Percentiles rank a stretch among this genome's conserved stretches.
Evolutionary conservation across 768 basidiomycete genomes (phyloP).

Genomic region (Clitopilus hobsonii): DNA sequence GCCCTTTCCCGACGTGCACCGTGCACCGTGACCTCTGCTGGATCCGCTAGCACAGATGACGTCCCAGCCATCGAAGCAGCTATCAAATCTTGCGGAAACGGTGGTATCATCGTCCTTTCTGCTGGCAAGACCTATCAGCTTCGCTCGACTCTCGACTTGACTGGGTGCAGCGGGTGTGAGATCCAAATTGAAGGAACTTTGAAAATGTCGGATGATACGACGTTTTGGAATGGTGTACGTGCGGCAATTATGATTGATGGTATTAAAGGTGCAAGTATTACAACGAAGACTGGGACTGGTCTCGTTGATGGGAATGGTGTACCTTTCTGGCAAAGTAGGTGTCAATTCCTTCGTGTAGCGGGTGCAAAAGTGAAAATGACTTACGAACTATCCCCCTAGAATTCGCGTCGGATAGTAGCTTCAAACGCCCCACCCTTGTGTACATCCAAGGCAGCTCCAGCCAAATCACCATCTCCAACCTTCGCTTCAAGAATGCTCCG

Average conservation of each 20-base stretch:
- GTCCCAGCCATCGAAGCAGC: conserved; percentile 24
- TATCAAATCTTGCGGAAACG: conserved; percentile 24
- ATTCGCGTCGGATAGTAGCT: conserved; percentile 22
- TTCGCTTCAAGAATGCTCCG: conserved; percentile 22
- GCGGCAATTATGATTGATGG: conserved; percentile 18
- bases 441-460: conserved; percentile 21
- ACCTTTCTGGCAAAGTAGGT: conserved; percentile 23
- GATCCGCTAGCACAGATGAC: conserved; percentile 20
- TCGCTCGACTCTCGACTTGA: conserved; percentile 20
- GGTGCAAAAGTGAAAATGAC: not conserved
- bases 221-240: conserved; percentile 23
- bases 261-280: conserved; percentile 18
- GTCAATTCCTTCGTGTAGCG: not conserved
- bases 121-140: conserved; percentile 20
- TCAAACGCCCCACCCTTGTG: conserved; percentile 22
- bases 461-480: conserved; percentile 20
- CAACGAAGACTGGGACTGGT: conserved; percentile 22
- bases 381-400: conserved; percentile 5
- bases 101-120: conserved; percentile 24
- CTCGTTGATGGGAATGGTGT: conserved; percentile 25
- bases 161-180: conserved; percentile 23
- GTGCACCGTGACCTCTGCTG: conserved; percentile 20
- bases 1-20: conserved; percentile 20
- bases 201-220: conserved; percentile 20
- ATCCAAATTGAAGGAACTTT: conserved; percentile 25